These are phyloP conservation scores for Neurospora sp. DNA, from an alignment of 495 filamentous ascomycete species.

Conservation along the genomic window DNA sequence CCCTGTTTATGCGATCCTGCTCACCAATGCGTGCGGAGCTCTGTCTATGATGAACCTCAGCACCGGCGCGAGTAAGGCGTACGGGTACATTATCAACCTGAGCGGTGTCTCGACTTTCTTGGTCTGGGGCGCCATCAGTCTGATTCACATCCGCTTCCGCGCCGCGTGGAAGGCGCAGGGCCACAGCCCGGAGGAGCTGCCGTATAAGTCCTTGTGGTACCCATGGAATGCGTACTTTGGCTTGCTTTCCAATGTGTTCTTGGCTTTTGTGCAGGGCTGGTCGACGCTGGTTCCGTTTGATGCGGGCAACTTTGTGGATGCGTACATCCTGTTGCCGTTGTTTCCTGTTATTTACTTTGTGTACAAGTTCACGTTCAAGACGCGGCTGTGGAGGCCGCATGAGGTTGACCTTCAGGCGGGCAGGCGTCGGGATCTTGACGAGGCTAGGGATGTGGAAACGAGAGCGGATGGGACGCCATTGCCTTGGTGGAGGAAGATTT, in stretches of 20 bases:
- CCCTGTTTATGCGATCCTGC: slow-evolving; percentile 50
- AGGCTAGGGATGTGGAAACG: slow-evolving; percentile 15
- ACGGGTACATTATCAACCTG: slow-evolving; percentile 39
- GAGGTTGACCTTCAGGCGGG: slow-evolving; percentile 55
- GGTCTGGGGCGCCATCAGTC: slow-evolving; percentile 54
- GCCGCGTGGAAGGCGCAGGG: slow-evolving; percentile 47
- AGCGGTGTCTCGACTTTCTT: slow-evolving; percentile 53
- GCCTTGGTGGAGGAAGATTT: slow-evolving; percentile 20
- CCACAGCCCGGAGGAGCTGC: slow-evolving; percentile 39
- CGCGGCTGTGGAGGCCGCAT: slow-evolving; percentile 36
- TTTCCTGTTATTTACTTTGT: slow-evolving; percentile 48
- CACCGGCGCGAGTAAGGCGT: slow-evolving; percentile 47
- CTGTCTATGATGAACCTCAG: slow-evolving; percentile 57
- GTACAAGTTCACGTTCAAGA: slow-evolving; percentile 52
- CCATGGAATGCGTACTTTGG: slow-evolving; percentile 55
- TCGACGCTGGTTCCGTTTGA: slow-evolving; percentile 45
- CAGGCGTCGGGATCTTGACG: slow-evolving; percentile 38
- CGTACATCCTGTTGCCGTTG: slow-evolving; percentile 57
- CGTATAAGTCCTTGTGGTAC: slow-evolving; percentile 49
- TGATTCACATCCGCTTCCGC: slow-evolving; percentile 61
- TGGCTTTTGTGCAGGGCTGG: slow-evolving; percentile 57
- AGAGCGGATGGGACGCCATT: slow-evolving; percentile 1
- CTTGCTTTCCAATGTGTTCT: slow-evolving; percentile 48
- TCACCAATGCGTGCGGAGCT: slow-evolving; percentile 55
- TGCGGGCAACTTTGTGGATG: slow-evolving; percentile 51